Percentiles rank a stretch among this genome's conserved stretches.
phyloP scores from a whole-genome alignment of 2,329 filamentous ascomycete genomes.

The Monosporascus sp. region DNA sequence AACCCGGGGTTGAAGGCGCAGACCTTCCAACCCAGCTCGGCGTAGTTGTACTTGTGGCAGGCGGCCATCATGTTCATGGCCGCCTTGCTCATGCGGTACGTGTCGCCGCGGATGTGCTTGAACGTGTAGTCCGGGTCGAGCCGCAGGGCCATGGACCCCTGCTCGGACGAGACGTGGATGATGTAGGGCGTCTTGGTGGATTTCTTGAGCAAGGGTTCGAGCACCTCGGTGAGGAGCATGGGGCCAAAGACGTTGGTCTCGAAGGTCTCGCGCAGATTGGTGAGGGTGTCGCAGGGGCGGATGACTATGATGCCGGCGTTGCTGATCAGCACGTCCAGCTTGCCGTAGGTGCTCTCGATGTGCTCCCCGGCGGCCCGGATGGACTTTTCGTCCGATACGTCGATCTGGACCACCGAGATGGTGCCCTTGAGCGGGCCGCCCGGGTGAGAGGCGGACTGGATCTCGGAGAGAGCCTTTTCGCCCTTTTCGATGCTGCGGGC shows the following conservation, averaged over 20 bases:
- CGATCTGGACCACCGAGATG: slow-evolving; percentile 52
- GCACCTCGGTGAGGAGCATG: slow-evolving; percentile 21
- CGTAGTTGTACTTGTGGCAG: slow-evolving; percentile 21
- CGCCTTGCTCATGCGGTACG: slow-evolving; percentile 31
- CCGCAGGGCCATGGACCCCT: slow-evolving; percentile 27
- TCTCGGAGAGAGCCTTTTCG: slow-evolving; percentile 22
- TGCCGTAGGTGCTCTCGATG: slow-evolving; percentile 40
- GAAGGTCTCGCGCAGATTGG: slow-evolving; percentile 44
- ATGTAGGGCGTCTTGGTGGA: slow-evolving; percentile 18
- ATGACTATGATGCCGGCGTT: slow-evolving; percentile 53
- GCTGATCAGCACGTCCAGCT: slow-evolving; percentile 53
- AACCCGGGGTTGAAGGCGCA: slow-evolving; percentile 29
- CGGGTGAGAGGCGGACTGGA: slow-evolving; percentile 31
- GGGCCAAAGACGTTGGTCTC: slow-evolving; percentile 35
- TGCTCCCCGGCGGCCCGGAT: slow-evolving; percentile 48
- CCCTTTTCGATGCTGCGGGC: slow-evolving; percentile 32
- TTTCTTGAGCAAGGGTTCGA: slow-evolving; percentile 27
- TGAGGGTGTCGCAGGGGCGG: slow-evolving; percentile 45
- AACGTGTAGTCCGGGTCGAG: slow-evolving; percentile 14
- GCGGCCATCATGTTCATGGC: slow-evolving; percentile 31
- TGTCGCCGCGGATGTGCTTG: slow-evolving; percentile 12
- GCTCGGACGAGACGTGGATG: slow-evolving; percentile 27
- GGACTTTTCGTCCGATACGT: slow-evolving; percentile 54
- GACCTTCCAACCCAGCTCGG: slow-evolving; percentile 25
- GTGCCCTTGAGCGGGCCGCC: slow-evolving; percentile 39